These are phyloP conservation scores for Irpex lacteus DNA, from an alignment of 1,284 basidiomycete genomes.

Conservation along the genomic window DNA sequence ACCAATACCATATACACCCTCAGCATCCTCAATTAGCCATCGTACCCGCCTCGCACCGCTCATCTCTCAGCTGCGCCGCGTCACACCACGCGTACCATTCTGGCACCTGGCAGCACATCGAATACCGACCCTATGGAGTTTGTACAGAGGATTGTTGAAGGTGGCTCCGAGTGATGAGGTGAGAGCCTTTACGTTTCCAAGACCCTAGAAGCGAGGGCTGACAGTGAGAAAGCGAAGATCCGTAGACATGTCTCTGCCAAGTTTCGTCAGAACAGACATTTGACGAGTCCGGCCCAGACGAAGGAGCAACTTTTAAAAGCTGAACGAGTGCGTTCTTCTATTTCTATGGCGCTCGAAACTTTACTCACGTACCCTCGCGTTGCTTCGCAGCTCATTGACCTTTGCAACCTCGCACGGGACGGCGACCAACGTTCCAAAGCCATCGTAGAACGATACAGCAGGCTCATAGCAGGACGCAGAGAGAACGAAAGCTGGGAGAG, in stretches of 20 bases:
- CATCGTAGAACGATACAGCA: constrained; percentile 53
- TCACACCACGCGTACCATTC: constrained; percentile 66
- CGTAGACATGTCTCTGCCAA: constrained; percentile 50
- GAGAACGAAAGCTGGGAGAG: constrained; percentile 47
- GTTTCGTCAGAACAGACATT: constrained; percentile 50
- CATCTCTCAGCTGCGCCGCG: constrained; percentile 54
- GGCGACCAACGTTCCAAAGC: constrained; percentile 47
- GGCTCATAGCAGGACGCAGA: constrained; percentile 47
- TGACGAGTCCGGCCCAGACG: constrained; percentile 31
- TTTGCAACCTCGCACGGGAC: constrained; percentile 47
- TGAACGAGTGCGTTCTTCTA: constrained; percentile 56
- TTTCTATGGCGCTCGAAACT: too few species aligned
- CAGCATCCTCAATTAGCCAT: constrained; percentile 41
- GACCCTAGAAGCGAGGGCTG: too few species aligned
- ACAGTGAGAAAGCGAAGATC: constrained; percentile 38
- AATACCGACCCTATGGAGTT: constrained; percentile 67
- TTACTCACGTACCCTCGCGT: not conserved
- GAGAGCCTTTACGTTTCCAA: too few species aligned
- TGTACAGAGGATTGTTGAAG: constrained; percentile 71
- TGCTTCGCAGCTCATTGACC: constrained; percentile 54
- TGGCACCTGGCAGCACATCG: constrained; percentile 71
- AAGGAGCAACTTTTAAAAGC: constrained; percentile 44
- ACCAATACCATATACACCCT: not conserved
- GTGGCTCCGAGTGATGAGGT: constrained; percentile 56
- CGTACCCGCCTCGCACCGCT: constrained; percentile 50